A percentile compares a stretch with the other conserved stretches of the same genome.
phyloP scores from a whole-genome alignment of 345 rosid species.

The Erodium maritimum region DNA sequence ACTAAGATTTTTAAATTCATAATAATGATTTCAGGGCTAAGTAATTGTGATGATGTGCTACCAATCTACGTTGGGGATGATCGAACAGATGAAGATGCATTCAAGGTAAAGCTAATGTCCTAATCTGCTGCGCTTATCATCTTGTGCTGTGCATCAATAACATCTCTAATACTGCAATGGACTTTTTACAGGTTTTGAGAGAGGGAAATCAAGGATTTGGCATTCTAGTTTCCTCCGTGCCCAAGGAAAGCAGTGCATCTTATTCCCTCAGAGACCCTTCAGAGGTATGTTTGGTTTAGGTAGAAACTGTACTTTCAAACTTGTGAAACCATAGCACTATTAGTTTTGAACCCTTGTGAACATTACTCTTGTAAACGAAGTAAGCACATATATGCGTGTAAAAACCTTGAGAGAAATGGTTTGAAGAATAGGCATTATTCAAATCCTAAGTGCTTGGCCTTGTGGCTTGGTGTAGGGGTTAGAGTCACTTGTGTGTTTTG shows the following conservation, averaged over 20 bases:
- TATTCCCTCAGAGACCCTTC: constrained; percentile 28
- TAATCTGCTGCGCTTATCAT: not conserved
- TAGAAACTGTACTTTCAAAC: not conserved
- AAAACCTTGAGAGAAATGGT: too few relatives aligned
- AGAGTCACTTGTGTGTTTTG: too few relatives aligned
- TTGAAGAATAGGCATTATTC: too few relatives aligned
- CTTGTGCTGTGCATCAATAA: not conserved
- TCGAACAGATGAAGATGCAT: constrained; percentile 38
- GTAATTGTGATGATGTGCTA: constrained; percentile 20
- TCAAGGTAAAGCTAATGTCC: constrained; percentile 17
- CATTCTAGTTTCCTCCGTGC: constrained; percentile 27
- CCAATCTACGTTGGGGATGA: constrained; percentile 42
- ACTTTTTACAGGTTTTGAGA: constrained; percentile 17
- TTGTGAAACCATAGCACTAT: too few relatives aligned
- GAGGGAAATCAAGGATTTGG: constrained; percentile 26
- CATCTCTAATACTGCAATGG: not conserved
- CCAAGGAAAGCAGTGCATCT: constrained; percentile 30
- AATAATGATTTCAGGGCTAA: constrained; percentile 12
- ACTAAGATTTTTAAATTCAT: not conserved
- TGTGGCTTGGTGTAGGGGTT: too few relatives aligned
- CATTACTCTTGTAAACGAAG: too few relatives aligned
- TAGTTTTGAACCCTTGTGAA: too few relatives aligned
- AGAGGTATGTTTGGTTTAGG: constrained; percentile 19
- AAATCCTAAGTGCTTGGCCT: too few relatives aligned
- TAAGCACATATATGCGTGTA: too few relatives aligned